Evolutionary conservation across 805 yeast genomes (phyloP).

Genomic region (Monosporozyma unispora): DNA sequence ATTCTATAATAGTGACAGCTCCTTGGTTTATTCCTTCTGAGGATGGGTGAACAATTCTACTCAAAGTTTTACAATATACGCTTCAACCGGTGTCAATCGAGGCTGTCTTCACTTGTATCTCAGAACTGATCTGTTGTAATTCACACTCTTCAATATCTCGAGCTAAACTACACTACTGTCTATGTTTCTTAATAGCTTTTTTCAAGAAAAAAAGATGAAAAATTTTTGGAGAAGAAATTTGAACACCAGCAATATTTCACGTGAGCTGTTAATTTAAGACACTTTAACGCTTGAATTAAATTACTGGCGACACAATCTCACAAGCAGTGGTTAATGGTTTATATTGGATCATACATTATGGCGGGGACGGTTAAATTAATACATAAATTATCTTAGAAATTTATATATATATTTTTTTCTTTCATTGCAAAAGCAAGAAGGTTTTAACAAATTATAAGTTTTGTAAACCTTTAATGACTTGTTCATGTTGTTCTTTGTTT

Average conservation of each 20-base stretch:
- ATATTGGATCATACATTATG: not conserved
- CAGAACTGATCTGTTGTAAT: no score
- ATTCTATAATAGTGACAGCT: not conserved
- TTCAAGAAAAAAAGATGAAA: not conserved
- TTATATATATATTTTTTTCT: not conserved
- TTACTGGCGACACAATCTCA: not conserved
- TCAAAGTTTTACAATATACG: no score
- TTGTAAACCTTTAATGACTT: slow-evolving; percentile 31
- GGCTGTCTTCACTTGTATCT: no score
- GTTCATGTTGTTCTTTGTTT: slow-evolving; percentile 26
- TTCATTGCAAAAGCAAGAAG: no score
- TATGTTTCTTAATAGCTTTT: not conserved
- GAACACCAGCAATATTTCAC: not conserved
- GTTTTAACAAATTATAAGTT: slow-evolving; percentile 1
- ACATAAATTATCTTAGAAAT: not conserved
- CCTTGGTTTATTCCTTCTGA: not conserved
- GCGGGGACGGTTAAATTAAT: not conserved
- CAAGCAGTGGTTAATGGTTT: no score
- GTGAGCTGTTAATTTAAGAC: not conserved
- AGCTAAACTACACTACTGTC: not conserved
- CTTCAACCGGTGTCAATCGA: no score
- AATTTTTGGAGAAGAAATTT: not conserved
- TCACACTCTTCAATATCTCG: not conserved
- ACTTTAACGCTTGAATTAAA: not conserved
- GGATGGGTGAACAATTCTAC: no score